Base-by-base conservation (phyloP, 768 basidiomycete genomes). In the Thelephora ganbajun region DNA sequence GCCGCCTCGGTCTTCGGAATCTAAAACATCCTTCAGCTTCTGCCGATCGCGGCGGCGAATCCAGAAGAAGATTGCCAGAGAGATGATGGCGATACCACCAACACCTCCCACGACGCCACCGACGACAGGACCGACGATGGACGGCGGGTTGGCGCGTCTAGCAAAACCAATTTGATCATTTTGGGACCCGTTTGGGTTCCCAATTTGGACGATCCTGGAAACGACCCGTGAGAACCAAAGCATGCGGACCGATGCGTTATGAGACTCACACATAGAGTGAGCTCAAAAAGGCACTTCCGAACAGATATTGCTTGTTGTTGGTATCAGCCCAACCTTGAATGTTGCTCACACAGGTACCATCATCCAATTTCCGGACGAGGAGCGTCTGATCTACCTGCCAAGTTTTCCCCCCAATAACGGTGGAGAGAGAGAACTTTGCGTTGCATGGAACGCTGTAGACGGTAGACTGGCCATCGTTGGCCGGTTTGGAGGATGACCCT, bases 71-170 rank as follows among this genome's bases (percentile, higher is more conserved):
- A 48, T 56, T 36, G 57, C 47, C 46, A 59, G 44, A 34, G 46
- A 58, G 51, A 63, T 11, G 46, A 56, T 34, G 43, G 55, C 44
- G 45, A 62, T 54, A 41, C 54, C 57, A 11, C 48, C 56, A 39
- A 61, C 55, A 47, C 62, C 61, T 35, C 61, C 59, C 19, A 63
- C 53, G 2, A 54, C 52, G 36, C 61, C 59, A 36, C 62, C 61
- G 43, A 62, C 54, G 47, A 63, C 60, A 9, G 61, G 56, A 45
- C 60, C 62, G 39, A 54, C 52, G 48, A 51, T 51, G n/a, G 53
- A 49, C 11, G 50, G 43, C 6, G 52, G 35, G 37, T 44, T 51
- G 39, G 43, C 14, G 35, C 54, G 51, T 9, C 53, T 50, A 18
- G 59, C 59, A 45, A 61, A 57, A 33, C 58, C 57, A 46, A 61